phyloP scores from a whole-genome alignment of 305 asterid species.

The Fraxinus greggii region DNA sequence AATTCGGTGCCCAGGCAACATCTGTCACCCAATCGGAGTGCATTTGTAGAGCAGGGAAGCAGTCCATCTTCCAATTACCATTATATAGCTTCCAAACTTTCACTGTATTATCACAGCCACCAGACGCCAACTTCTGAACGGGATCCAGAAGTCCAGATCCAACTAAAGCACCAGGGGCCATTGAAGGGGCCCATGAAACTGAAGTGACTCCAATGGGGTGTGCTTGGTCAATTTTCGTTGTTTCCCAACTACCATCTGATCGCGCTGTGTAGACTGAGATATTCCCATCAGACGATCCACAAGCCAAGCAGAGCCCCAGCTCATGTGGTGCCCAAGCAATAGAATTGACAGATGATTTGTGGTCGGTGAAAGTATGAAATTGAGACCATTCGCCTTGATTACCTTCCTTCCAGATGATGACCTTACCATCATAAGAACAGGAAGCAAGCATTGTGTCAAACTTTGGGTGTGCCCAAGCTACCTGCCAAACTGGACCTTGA shows the following conservation, averaged over 20 bases:
- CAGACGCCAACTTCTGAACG: slow-evolving; percentile 88
- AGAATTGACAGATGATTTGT: slow-evolving; percentile 80
- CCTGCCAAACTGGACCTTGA: slow-evolving; percentile 95
- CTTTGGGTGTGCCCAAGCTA: slow-evolving; percentile 89
- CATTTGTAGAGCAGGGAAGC: slow-evolving; percentile 79
- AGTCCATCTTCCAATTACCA: slow-evolving; percentile 82
- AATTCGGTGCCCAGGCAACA: slow-evolving; percentile 91
- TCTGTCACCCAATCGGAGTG: slow-evolving; percentile 88
- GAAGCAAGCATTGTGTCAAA: slow-evolving; percentile 80
- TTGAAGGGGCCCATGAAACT: slow-evolving; percentile 87
- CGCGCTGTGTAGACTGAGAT: slow-evolving; percentile 65
- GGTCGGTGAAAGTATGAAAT: slow-evolving; percentile 65
- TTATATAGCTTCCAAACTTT: slow-evolving; percentile 81
- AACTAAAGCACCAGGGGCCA: slow-evolving; percentile 75
- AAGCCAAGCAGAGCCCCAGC: slow-evolving; percentile 78
- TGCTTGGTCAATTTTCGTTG: slow-evolving; percentile 78
- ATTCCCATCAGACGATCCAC: slow-evolving; percentile 86
- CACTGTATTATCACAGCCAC: slow-evolving; percentile 87
- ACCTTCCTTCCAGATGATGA: slow-evolving; percentile 89
- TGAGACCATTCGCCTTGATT: slow-evolving; percentile 72
- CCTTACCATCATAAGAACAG: slow-evolving; percentile 85
- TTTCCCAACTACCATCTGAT: slow-evolving; percentile 74
- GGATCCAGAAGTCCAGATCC: slow-evolving; percentile 62
- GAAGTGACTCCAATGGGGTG: slow-evolving; percentile 91
- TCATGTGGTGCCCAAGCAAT: slow-evolving; percentile 94